Conservation (phyloP, 148 eudicot genomes). For the Persicaria tinctoria region DNA sequence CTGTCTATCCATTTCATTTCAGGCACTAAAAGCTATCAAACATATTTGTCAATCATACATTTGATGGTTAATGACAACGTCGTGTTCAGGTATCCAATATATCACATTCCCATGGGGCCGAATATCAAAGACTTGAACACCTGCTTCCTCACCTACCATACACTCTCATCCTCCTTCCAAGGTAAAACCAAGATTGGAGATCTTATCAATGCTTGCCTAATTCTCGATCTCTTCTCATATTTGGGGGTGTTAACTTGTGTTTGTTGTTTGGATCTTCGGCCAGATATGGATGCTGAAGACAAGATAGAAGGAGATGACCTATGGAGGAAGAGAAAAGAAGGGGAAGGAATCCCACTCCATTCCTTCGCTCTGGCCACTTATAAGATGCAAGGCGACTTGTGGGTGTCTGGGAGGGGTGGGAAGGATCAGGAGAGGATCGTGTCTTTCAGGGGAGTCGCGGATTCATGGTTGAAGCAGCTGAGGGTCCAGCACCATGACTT, state of each 20-base stretch:
- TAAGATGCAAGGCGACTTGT: constrained; percentile 81
- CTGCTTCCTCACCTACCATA: constrained; percentile 84
- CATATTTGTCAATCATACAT: neutral
- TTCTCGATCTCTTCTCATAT: neutral
- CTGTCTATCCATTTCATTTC: neutral
- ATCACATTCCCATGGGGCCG: constrained; percentile 89
- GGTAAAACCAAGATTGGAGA: constrained; percentile 29
- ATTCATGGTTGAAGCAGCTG: constrained; percentile 93
- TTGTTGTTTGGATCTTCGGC: neutral
- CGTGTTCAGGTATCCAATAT: constrained; percentile 78
- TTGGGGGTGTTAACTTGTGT: neutral
- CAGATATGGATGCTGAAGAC: constrained; percentile 66
- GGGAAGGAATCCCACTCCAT: constrained; percentile 61
- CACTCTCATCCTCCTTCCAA: constrained; percentile 92
- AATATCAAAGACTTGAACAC: constrained; percentile 72
- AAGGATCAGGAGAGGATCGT: constrained; percentile 63
- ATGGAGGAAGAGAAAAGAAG: constrained; percentile 54
- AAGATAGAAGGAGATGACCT: constrained; percentile 21
- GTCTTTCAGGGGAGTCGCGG: constrained; percentile 71
- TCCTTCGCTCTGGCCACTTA: constrained; percentile 85
- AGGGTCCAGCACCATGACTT: constrained; percentile 92
- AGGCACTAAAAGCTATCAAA: neutral
- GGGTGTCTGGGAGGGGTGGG: constrained; percentile 54
- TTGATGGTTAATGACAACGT: neutral
- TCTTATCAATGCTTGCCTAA: neutral